These are phyloP conservation scores for Candida tallmaniae DNA, from an alignment of 805 yeast species.

Conservation along the genomic window DNA sequence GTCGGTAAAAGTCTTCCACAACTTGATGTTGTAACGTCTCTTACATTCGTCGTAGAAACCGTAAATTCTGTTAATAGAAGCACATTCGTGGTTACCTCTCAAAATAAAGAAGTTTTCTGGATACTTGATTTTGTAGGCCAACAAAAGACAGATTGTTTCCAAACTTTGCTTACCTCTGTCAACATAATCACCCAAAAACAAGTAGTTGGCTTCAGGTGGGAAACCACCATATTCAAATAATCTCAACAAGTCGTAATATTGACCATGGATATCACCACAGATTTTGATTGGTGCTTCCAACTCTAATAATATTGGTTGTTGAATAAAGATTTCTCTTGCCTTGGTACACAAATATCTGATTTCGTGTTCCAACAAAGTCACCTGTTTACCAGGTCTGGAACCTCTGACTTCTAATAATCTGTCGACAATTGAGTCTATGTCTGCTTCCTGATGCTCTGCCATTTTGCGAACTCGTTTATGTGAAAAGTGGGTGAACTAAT, in stretches of 20 bases:
- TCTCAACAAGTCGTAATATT: constrained; percentile 91
- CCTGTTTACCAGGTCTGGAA: constrained; percentile 97
- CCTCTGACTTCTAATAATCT: constrained; percentile 96
- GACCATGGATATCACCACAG: constrained; percentile 99
- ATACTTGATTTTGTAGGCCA: constrained; percentile 95
- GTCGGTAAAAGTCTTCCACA: constrained; percentile 98
- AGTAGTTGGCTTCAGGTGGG: constrained; percentile 97
- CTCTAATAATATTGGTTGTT: constrained; percentile 93
- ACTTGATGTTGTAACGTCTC: constrained; percentile 95
- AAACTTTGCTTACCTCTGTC: constrained; percentile 98
- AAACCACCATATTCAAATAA: constrained; percentile 97
- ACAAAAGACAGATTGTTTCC: constrained; percentile 89
- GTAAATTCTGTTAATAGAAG: constrained; percentile 94
- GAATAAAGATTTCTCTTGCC: constrained; percentile 96
- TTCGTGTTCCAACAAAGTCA: constrained; percentile 87
- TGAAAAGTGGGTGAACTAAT: no score
- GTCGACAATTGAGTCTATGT: constrained; percentile 94
- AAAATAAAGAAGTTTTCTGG: constrained; percentile 96
- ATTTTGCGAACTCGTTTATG: no score
- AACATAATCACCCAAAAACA: constrained; percentile 94
- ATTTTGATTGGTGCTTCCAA: constrained; percentile 96
- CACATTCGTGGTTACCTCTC: constrained; percentile 98
- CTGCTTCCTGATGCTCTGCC: constrained; percentile 64
- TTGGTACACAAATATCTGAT: constrained; percentile 93
- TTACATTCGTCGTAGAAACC: constrained; percentile 99